Base-by-base conservation (phyloP, 148 eudicot genomes). In the Dianthus caryophyllus region DNA sequence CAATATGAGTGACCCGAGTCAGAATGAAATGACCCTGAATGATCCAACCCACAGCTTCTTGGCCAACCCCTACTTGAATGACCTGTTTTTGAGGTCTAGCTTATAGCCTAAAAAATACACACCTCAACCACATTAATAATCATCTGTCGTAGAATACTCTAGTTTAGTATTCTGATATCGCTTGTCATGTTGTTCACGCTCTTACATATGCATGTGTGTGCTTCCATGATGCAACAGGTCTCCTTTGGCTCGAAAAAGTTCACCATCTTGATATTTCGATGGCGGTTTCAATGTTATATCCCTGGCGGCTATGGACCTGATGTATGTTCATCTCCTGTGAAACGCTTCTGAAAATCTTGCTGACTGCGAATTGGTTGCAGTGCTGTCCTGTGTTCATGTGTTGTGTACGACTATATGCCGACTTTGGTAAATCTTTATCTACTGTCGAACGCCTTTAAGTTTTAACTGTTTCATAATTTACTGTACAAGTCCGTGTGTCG, bases 221-320 rank as follows among this genome's bases (percentile, higher is more conserved):
- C 36, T 60, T 24, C 30, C 50, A 0, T 58, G 61, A 21, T 72
- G 77, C 86, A 83, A 84, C 56, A 65, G 68, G 31, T 74, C 83
- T 4, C 81, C 86, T 24, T 38, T 43, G 4, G 79, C 39, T 17
- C 63, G 81, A 9, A 79, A 83, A 73, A 69, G 84, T 75, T 83
- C 84, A 21, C 73, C 43, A 5, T 82, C 81, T 41, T 77, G 77
- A 77, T 25, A 10, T 3, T 31, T 13, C 16, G 24, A 64, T 49
- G 48, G 29, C 48, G 15, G 43, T 49, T n/a, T 13, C 26, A 31
- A n/a, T 41, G 49, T 20, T 38, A 18, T 15, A 22, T 46, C 68
- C 26, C n/a, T 17, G 20, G 22, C n/a, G 20, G 22, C n/a, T 26
- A 31, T 39, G 38, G 29, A 22, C 14, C 53, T 17, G 50, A 63